phyloP scores from a whole-genome alignment of 768 basidiomycete species.

The Glaciozyma antarctica region DNA sequence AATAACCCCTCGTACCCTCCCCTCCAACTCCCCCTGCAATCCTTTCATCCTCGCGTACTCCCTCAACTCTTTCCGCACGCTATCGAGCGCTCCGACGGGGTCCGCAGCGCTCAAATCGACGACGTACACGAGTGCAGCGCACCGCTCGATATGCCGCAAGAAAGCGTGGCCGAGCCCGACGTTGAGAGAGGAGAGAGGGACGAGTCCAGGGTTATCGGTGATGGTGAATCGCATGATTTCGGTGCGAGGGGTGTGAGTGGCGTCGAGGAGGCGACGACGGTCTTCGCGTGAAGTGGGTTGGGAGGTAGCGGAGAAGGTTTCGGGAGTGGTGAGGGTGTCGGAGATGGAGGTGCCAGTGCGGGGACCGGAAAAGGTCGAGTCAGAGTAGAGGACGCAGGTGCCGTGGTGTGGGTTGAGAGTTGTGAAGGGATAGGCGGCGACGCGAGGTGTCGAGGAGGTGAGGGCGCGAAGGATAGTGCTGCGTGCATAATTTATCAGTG shows the following conservation, averaged over 20 bases:
- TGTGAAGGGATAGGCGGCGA: constrained; percentile 88
- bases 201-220: constrained; percentile 92
- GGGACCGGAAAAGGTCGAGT: constrained; percentile 31
- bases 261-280: constrained; percentile 3
- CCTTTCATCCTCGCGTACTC: constrained; percentile 39
- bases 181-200: constrained; percentile 72
- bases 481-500: constrained; percentile 40
- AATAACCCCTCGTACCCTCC: constrained; percentile 67
- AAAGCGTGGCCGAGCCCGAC: constrained; percentile 91
- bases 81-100: constrained; percentile 66
- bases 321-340: constrained; percentile 30
- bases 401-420: constrained; percentile 91
- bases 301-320: constrained; percentile 16
- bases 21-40: constrained; percentile 64
- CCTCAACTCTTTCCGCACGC: constrained; percentile 73
- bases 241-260: neutral
- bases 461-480: constrained; percentile 83
- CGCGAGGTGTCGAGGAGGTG: constrained; percentile 73
- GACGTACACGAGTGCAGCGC: constrained; percentile 79
- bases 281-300: constrained; percentile 3
- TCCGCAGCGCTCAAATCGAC: constrained; percentile 68
- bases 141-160: constrained; percentile 83
- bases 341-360: constrained; percentile 39
- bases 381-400: constrained; percentile 48
- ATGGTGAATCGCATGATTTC: constrained; percentile 87